Percentiles rank a stretch among this genome's conserved stretches.
These are phyloP conservation scores for Kluyveromyces marxianus DNA, from an alignment of 1,139 yeast species.

Conservation along the genomic window DNA sequence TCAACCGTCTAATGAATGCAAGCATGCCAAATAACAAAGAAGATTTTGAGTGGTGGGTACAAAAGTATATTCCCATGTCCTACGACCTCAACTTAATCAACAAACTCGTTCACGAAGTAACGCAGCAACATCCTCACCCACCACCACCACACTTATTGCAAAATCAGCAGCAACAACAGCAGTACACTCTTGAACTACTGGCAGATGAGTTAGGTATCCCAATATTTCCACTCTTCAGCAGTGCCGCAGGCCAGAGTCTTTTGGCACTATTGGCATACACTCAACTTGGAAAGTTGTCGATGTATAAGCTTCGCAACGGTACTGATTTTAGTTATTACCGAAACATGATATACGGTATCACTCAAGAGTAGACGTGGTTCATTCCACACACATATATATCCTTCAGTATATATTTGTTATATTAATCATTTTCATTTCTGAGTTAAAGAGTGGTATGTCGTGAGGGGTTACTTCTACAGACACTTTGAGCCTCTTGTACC, in stretches of 20 bases:
- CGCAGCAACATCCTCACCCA: constrained; percentile 18
- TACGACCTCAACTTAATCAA: constrained; percentile 81
- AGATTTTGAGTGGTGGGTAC: constrained; percentile 68
- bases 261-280: constrained; percentile 52
- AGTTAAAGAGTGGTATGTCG: too few relatives aligned
- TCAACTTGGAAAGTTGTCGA: constrained; percentile 38
- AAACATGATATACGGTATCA: constrained; percentile 48
- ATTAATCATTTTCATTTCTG: too few relatives aligned
- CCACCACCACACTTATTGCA: constrained; percentile 21
- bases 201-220: constrained; percentile 54
- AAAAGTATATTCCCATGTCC: constrained; percentile 69
- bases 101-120: constrained; percentile 37
- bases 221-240: constrained; percentile 43
- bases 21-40: constrained; percentile 75
- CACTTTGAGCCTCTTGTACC: too few relatives aligned
- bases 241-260: constrained; percentile 42
- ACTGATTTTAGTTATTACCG: constrained; percentile 36
- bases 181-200: constrained; percentile 30
- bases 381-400: background rate
- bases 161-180: constrained; percentile 16
- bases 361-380: constrained; percentile 12
- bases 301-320: constrained; percentile 31
- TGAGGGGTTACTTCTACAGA: too few relatives aligned
- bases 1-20: constrained; percentile 68
- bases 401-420: background rate